A percentile compares a stretch with the other conserved stretches of the same genome.
These are phyloP conservation scores for Fusarium sp. DNA, from an alignment of 2,329 filamentous ascomycete genomes.

Conservation along the genomic window DNA sequence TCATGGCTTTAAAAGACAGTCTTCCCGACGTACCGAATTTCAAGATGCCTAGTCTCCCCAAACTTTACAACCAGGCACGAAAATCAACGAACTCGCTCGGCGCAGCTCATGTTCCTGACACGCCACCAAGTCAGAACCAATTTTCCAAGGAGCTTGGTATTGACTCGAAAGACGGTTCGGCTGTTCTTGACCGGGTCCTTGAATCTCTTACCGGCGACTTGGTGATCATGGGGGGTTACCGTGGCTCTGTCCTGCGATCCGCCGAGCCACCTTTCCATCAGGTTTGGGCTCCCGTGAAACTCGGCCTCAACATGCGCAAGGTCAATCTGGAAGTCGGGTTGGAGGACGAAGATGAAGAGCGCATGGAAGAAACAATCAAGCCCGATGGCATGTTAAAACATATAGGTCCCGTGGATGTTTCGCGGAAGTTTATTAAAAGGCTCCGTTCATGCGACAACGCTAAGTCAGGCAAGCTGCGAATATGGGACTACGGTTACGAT, in stretches of 20 bases:
- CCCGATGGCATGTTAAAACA: conserved; percentile 90
- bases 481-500: conserved; percentile 95
- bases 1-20: conserved; percentile 92
- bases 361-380: conserved; percentile 84
- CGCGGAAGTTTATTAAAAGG: conserved; percentile 81
- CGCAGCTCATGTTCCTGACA: conserved; percentile 45
- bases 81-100: conserved; percentile 50
- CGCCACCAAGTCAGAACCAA: conserved; percentile 43
- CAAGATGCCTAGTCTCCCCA: conserved; percentile 73
- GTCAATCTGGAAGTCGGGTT: conserved; percentile 91
- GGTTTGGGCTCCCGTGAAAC: conserved; percentile 93
- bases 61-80: conserved; percentile 54
- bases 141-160: conserved; percentile 24
- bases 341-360: conserved; percentile 82
- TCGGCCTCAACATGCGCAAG: conserved; percentile 90
- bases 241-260: conserved; percentile 88
- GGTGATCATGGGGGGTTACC: conserved; percentile 89
- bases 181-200: conserved; percentile 65
- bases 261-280: conserved; percentile 85
- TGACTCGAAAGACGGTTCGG: conserved; percentile 38
- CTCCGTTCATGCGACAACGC: conserved; percentile 80
- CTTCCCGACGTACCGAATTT: conserved; percentile 83
- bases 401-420: conserved; percentile 92
- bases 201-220: conserved; percentile 83
- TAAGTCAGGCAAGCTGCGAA: conserved; percentile 74